phyloP scores from a whole-genome alignment of 306 rosid species.

The Rosa rugosa region DNA sequence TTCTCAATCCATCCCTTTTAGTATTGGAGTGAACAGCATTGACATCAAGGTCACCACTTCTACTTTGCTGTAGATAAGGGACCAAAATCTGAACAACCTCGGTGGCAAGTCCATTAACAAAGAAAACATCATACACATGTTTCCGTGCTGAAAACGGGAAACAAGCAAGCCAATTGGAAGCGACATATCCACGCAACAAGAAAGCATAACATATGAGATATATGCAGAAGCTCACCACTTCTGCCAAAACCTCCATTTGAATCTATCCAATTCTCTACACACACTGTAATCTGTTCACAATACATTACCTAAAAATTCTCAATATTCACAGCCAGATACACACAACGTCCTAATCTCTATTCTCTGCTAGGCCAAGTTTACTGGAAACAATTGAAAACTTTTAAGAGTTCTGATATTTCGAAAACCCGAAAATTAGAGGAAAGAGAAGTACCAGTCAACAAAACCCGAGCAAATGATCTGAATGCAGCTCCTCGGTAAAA shows the following conservation, averaged over 20 bases:
- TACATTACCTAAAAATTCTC: neutral
- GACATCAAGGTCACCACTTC: slow-evolving; percentile 49
- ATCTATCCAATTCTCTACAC: neutral
- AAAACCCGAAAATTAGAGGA: slow-evolving; percentile 7
- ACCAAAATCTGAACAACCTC: slow-evolving; percentile 84
- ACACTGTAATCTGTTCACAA: neutral
- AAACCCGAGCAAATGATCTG: slow-evolving; percentile 65
- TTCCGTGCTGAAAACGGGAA: slow-evolving; percentile 66
- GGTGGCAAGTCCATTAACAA: slow-evolving; percentile 51
- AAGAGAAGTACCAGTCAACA: slow-evolving; percentile 61
- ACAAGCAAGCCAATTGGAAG: slow-evolving; percentile 83
- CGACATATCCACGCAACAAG: slow-evolving; percentile 66
- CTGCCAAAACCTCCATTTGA: neutral
- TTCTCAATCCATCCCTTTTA: slow-evolving; percentile 53
- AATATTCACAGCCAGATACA: neutral
- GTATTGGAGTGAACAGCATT: slow-evolving; percentile 56
- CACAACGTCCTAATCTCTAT: neutral
- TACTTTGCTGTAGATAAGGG: slow-evolving; percentile 59
- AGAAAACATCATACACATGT: slow-evolving; percentile 76
- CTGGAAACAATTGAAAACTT: neutral
- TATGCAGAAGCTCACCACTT: neutral
- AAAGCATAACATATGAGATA: slow-evolving; percentile 19
- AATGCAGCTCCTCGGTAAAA: slow-evolving; percentile 75
- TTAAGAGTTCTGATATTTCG: neutral
- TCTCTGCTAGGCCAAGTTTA: neutral